Percentiles rank a stretch among this genome's conserved stretches.
These are phyloP conservation scores for Thuidium tamariscinum DNA, from an alignment of 225 moss, liverwort and hornwort genomes.

Conservation along the genomic window DNA sequence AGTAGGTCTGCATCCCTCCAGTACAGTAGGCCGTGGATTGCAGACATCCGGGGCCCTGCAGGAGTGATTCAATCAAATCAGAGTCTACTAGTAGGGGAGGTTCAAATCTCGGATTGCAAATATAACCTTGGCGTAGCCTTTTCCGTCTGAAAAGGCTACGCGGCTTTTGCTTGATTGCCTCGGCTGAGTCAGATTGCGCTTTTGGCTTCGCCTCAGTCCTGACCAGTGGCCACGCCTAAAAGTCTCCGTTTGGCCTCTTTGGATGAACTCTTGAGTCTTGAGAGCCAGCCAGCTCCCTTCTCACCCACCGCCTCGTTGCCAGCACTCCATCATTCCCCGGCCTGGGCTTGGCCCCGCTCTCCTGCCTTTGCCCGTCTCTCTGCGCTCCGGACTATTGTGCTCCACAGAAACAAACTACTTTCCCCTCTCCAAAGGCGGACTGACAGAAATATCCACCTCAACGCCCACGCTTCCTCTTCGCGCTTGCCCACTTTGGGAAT, in stretches of 20 bases:
- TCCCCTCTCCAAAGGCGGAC: neutral
- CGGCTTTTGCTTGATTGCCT: neutral
- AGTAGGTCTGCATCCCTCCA: neutral
- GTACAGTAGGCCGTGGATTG: neutral
- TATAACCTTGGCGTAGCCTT: neutral
- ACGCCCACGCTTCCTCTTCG: neutral
- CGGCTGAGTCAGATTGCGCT: neutral
- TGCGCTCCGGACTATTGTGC: neutral
- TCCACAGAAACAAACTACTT: neutral
- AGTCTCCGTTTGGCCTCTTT: conserved; percentile 5
- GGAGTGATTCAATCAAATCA: conserved; percentile 6
- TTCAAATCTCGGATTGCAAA: neutral
- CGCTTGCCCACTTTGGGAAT: neutral
- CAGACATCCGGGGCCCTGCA: neutral
- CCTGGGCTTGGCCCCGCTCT: neutral
- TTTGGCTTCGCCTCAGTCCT: neutral
- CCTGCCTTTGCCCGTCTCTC: neutral
- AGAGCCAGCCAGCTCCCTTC: neutral
- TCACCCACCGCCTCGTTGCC: neutral
- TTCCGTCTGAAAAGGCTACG: neutral
- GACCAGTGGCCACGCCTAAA: conserved; percentile 1
- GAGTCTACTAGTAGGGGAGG: neutral
- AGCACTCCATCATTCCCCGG: too few species aligned
- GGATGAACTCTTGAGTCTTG: neutral
- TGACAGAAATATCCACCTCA: neutral